A percentile compares a stretch with the other conserved stretches of the same genome.
Conservation (phyloP, 2,329 filamentous ascomycete genomes). For the Hypoxylon sp. region DNA sequence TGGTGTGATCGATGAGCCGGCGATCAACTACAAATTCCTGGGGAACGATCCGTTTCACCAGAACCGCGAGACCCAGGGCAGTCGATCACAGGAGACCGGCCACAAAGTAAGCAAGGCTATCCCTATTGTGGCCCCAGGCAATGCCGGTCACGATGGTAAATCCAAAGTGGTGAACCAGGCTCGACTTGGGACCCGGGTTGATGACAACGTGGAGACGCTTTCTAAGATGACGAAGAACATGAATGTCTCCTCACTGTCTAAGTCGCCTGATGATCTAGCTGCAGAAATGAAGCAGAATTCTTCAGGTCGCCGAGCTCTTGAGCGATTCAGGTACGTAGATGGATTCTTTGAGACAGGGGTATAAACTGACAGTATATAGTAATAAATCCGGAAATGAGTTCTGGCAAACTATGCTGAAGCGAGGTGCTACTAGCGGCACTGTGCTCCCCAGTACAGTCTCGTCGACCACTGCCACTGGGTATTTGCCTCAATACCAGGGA, state of each 20-base stretch:
- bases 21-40: constrained; percentile 36
- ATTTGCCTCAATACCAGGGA: constrained; percentile 67
- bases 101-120: constrained; percentile 55
- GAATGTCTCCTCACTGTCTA: constrained; percentile 34
- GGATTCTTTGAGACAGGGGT: not conserved
- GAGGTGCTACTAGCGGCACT: constrained; percentile 64
- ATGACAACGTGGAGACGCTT: constrained; percentile 29
- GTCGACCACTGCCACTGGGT: constrained; percentile 68
- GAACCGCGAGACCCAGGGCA: constrained; percentile 43
- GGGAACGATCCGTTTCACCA: constrained; percentile 52
- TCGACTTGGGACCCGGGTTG: constrained; percentile 8
- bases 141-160: constrained; percentile 28
- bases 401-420: constrained; percentile 67
- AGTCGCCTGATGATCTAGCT: constrained; percentile 26
- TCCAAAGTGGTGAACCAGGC: constrained; percentile 35
- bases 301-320: constrained; percentile 44
- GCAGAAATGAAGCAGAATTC: constrained; percentile 42
- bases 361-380: constrained; percentile 49
- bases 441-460: constrained; percentile 65
- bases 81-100: constrained; percentile 47
- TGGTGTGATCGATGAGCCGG: constrained; percentile 26
- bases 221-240: constrained; percentile 28
- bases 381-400: constrained; percentile 62
- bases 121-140: constrained; percentile 54
- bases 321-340: constrained; percentile 53